Base-by-base conservation (phyloP, 2,329 filamentous ascomycete genomes). In the Fusarium sterilihyphosum region DNA sequence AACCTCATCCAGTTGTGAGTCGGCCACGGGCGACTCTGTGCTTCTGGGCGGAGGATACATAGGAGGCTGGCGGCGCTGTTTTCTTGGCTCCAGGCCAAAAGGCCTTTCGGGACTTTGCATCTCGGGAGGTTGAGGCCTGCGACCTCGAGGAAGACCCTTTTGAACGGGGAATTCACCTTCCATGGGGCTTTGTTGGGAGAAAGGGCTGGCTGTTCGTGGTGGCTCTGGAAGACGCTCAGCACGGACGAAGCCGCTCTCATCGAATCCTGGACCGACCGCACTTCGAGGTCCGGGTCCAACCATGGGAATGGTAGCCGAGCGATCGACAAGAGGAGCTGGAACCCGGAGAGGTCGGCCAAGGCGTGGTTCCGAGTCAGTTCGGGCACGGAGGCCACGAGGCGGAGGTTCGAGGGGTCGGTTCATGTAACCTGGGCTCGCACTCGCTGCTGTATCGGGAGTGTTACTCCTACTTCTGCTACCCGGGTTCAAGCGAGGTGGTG, bases 121-220 rank as follows among this genome's bases (percentile, higher is more conserved):
- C 37, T 74, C 73, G 4, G 70, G 11, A 69, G 31, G 63, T 8
- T 47, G 69, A 4, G 77, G 78, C 26, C 70, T 77, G n/a, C 82
- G 80, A 4, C 82, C 82, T 33, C 83, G 77, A 4, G 82, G 83
- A 18, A 84, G 76, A 4, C 82, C 82, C 14, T 81, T 83, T 37
- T 76, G 78, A 10, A 80, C 54, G 5, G 82, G 81, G 26, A 83
- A 84, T 14, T 80, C 77, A 2, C 82, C 82, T 50, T 80, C 81
- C 46, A 81, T 79, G 0, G 78, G 76, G 8, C 69, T 72, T 16
- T 73, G 65, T 20, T 61, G 76, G 3, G 71, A 69, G 33, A 81
- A 79, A 1, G 82, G 80, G 38, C 81, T 83, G 46, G 61, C 43
- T 20, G 71, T 65, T 6, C 73, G 73, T 22, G 70, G 73, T 35